Conservation (phyloP, 208 protist genomes). For the Zelonia costaricensis region DNA sequence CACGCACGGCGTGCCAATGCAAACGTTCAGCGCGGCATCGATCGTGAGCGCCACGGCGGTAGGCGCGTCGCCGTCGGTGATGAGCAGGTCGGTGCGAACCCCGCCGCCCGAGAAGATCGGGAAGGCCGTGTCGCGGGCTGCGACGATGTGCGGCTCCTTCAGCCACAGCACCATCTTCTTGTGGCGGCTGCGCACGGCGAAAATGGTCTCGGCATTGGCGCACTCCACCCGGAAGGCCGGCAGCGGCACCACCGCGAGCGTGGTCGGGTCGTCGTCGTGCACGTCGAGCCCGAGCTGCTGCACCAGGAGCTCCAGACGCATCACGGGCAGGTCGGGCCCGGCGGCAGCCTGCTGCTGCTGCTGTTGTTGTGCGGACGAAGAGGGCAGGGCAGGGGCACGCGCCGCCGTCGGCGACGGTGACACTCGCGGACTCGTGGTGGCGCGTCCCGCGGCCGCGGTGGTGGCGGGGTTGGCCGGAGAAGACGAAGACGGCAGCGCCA, state of each 20-base stretch:
- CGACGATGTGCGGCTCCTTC: slow-evolving; percentile 47
- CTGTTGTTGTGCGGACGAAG: no score
- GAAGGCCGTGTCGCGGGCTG: slow-evolving; percentile 35
- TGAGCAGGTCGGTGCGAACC: slow-evolving; percentile 41
- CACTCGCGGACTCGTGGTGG: no score
- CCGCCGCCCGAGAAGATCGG: slow-evolving; percentile 50
- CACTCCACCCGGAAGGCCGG: slow-evolving; percentile 66
- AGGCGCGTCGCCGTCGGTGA: slow-evolving; percentile 33
- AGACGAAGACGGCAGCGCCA: no score
- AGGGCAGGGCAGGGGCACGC: background rate
- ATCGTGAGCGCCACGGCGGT: slow-evolving; percentile 40
- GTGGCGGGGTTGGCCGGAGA: no score
- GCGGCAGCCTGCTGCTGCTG: no score
- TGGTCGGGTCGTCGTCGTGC: slow-evolving; percentile 59
- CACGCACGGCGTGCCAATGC: slow-evolving; percentile 75
- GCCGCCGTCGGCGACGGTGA: background rate
- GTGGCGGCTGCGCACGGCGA: slow-evolving; percentile 50
- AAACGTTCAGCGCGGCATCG: slow-evolving; percentile 38
- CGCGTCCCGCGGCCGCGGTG: no score
- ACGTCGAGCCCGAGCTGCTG: slow-evolving; percentile 65
- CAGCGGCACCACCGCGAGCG: slow-evolving; percentile 24
- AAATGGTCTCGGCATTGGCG: slow-evolving; percentile 47
- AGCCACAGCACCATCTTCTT: slow-evolving; percentile 55
- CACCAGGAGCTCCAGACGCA: slow-evolving; percentile 67
- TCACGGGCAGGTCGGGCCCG: slow-evolving; percentile 33